phyloP scores from a whole-genome alignment of 345 rosid species.

The Citrus maxima region DNA sequence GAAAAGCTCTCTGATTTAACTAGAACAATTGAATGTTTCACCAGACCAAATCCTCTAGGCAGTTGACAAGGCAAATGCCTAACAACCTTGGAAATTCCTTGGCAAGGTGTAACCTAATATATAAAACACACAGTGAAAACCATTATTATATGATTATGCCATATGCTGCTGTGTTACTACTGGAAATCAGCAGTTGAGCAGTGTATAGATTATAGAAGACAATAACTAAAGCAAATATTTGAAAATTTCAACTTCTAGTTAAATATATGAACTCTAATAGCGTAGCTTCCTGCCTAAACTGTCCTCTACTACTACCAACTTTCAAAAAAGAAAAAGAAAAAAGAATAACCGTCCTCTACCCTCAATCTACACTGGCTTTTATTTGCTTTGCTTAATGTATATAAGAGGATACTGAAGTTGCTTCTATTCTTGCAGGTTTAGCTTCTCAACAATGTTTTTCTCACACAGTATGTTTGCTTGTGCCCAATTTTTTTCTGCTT shows the following conservation, averaged over 20 bases:
- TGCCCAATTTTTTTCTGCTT: not conserved
- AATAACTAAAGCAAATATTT: not conserved
- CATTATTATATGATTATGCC: too few species aligned
- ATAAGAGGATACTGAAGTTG: constrained; percentile 1
- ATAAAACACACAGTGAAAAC: not conserved
- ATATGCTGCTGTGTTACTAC: not conserved
- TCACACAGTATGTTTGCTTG: constrained; percentile 72
- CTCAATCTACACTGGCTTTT: not conserved
- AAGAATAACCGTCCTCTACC: too few species aligned
- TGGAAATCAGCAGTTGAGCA: not conserved
- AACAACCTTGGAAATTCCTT: not conserved
- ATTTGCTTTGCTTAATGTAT: not conserved
- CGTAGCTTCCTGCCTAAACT: not conserved
- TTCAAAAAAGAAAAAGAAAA: too few species aligned
- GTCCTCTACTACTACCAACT: too few species aligned
- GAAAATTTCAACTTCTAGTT: not conserved
- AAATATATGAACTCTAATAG: not conserved
- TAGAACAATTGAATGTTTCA: not conserved
- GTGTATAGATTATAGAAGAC: not conserved
- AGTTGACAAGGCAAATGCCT: not conserved
- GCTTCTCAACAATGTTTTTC: constrained; percentile 99
- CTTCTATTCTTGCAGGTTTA: constrained; percentile 76
- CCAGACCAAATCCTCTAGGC: not conserved
- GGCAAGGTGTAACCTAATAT: not conserved
- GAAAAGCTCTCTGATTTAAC: not conserved